Evolutionary conservation across 495 filamentous ascomycete species (phyloP), one percentile per base, ranked within the genome.

Genomic region (Aspergillus panamensis): DNA sequence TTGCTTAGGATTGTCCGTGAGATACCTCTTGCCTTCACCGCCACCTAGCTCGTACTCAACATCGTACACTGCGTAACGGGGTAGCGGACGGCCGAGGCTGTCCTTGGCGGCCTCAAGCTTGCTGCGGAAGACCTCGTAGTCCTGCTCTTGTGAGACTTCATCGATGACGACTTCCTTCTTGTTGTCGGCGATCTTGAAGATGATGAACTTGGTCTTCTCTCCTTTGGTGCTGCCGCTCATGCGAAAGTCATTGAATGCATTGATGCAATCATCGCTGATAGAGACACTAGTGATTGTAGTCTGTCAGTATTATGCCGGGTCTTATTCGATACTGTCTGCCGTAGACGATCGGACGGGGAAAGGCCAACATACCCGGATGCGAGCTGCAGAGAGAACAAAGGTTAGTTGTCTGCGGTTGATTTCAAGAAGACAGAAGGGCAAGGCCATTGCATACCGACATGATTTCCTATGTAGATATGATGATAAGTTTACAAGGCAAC

Each of bases 141-240:
- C 80, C 62, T 80, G 72, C 25, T 81, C 77, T 47, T 79, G 77
- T 55, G 85, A 84, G 59, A 84, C 80, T 63, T 95, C 89, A 37
- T 87, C 85, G 65, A 97, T 83, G 44, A 88, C 88, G 69, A 97
- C 92, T 66, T 87, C 73, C 75, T 89, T 94, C 85, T 89, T 89
- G 83, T 96, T 84, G 75, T 96, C 91, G 62, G 88, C 83, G 68
- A 98, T 87, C 82, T 96, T 96, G 88, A 86, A 97, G 85, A 98
- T 89, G 79, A 98, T 87, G 80, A 84, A 98, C 79, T 95, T 96
- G 80, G 84, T 78, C 75, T 86, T 86, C 58, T 66, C 65, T 74
- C 91, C 90, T 77, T 80, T 83, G 56, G 89, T 80, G 57, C 67
- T 68, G 73, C 92, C 91, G 78, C 80, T 84, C 64, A 92, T 83